phyloP scores from a whole-genome alignment of 441 rosid species.

The Pelargonium australe region DNA sequence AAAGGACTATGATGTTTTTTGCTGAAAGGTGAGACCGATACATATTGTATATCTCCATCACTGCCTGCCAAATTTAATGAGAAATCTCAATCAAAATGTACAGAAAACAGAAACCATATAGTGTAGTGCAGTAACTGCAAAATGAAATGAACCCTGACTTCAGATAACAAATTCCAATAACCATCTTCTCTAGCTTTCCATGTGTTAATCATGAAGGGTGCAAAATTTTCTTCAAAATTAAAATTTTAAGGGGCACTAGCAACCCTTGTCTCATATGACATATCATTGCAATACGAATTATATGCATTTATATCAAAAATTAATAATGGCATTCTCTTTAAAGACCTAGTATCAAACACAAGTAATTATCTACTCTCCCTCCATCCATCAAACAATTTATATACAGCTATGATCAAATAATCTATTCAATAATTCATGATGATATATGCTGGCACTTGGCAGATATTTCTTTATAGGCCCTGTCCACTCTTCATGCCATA shows the following conservation, averaged over 20 bases:
- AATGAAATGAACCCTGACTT: background rate
- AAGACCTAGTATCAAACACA: background rate
- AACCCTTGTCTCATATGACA: background rate
- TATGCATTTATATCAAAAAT: background rate
- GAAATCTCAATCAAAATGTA: conserved; percentile 3
- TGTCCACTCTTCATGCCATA: background rate
- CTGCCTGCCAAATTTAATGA: conserved; percentile 57
- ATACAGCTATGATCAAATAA: background rate
- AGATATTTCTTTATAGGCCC: background rate
- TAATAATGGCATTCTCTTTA: background rate
- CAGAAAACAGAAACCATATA: background rate
- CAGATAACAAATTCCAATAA: background rate
- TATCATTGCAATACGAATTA: background rate
- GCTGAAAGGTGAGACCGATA: conserved; percentile 70
- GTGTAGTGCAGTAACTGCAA: conserved; percentile 5
- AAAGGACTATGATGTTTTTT: conserved; percentile 65
- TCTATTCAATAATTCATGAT: background rate
- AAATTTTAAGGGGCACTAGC: background rate
- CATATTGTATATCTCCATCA: conserved; percentile 95
- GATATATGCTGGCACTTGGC: background rate
- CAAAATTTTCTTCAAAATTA: background rate
- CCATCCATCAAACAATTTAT: background rate
- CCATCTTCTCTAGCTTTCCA: background rate
- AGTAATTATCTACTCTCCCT: background rate
- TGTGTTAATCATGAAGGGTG: no score